A percentile compares a stretch with the other conserved stretches of the same genome.
phyloP scores from a whole-genome alignment of 805 yeast genomes.

The Cyberlindnera lachancei region DNA sequence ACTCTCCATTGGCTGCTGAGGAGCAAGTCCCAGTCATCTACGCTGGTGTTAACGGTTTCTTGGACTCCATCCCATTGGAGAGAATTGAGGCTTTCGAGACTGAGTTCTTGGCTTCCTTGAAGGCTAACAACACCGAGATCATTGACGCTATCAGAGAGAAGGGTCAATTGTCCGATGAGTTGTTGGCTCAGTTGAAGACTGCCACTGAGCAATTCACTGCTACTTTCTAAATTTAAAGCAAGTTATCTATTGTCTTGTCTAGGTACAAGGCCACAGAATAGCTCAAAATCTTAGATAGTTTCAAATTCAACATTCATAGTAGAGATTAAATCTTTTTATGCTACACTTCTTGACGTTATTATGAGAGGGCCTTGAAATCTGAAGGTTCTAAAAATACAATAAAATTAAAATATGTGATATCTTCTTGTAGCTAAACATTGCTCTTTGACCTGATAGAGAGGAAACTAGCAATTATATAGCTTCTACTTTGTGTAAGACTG shows the following conservation, averaged over 20 bases:
- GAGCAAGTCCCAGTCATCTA: constrained; percentile 97
- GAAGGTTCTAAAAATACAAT: constrained; percentile 11
- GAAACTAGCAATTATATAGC: no score
- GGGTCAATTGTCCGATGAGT: constrained; percentile 88
- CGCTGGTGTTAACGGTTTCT: constrained; percentile 99
- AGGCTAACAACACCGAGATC: constrained; percentile 81
- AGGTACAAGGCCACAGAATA: neutral
- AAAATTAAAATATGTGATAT: constrained; percentile 3
- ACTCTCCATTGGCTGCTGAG: constrained; percentile 94
- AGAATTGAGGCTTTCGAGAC: constrained; percentile 88
- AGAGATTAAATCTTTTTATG: constrained; percentile 12
- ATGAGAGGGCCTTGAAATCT: constrained; percentile 13
- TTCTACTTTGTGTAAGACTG: no score
- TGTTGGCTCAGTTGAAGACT: constrained; percentile 77
- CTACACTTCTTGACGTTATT: constrained; percentile 17
- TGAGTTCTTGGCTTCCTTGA: constrained; percentile 85
- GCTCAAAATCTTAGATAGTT: neutral
- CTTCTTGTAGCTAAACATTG: no score
- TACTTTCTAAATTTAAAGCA: constrained; percentile 51
- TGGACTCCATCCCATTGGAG: constrained; percentile 78
- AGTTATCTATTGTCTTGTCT: neutral
- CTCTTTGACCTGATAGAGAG: no score
- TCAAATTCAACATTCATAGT: constrained; percentile 15
- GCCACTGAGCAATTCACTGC: constrained; percentile 91
- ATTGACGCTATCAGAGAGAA: constrained; percentile 74